phyloP scores from a whole-genome alignment of 2,329 filamentous ascomycete species.

The Diaporthe sp. region DNA sequence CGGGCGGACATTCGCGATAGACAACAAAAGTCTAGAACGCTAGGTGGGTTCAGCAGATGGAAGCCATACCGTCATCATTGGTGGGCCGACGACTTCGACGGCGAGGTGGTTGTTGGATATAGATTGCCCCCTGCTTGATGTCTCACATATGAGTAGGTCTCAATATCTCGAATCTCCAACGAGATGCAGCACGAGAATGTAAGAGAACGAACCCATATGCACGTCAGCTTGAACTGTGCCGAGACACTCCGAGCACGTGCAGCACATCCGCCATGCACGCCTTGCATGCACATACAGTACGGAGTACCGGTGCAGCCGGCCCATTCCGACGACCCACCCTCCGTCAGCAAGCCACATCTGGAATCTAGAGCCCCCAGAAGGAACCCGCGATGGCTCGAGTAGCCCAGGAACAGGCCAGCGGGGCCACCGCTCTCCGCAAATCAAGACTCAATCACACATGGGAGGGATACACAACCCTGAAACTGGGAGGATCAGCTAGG shows the following conservation, averaged over 20 bases:
- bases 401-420: slow-evolving; percentile 17
- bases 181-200: not conserved
- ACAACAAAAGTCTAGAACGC: not conserved
- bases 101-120: not conserved
- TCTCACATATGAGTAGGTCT: not conserved
- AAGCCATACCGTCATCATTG: slow-evolving; percentile 1
- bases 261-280: not conserved
- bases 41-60: not conserved
- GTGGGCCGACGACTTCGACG: not conserved
- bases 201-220: slow-evolving; percentile 18
- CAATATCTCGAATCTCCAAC: not conserved
- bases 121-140: slow-evolving; percentile 10
- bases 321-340: slow-evolving; percentile 20
- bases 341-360: slow-evolving; percentile 24
- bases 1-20: not conserved
- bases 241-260: slow-evolving; percentile 15
- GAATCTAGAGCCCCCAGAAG: not conserved
- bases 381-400: slow-evolving; percentile 13
- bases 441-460: not conserved
- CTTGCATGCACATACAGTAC: slow-evolving; percentile 10
- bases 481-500: slow-evolving; percentile 23
- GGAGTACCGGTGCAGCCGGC: slow-evolving; percentile 11
- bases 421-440: not conserved
- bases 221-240: slow-evolving; percentile 2
- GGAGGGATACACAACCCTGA: slow-evolving; percentile 2